Evolutionary conservation across 441 rosid species (phyloP).

Genomic region (Metrosideros polymorpha): DNA sequence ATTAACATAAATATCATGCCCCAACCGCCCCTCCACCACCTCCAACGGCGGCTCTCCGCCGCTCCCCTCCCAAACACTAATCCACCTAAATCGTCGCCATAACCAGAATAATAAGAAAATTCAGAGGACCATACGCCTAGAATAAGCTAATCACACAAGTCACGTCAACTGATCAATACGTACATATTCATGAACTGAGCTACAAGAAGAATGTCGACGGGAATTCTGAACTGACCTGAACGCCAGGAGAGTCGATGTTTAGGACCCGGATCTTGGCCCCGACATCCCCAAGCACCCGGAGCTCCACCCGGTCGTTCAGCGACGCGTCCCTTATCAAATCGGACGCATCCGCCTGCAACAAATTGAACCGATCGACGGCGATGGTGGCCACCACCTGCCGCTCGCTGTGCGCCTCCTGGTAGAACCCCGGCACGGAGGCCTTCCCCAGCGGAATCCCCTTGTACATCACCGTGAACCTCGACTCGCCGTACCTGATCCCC

Average conservation of each 20-base stretch:
- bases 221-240: slow-evolving; percentile 49
- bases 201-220: background rate
- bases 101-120: background rate
- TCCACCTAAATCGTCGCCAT: background rate
- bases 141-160: background rate
- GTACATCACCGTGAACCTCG: slow-evolving; percentile 90
- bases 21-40: background rate
- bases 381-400: slow-evolving; percentile 74
- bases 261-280: slow-evolving; percentile 92
- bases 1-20: background rate
- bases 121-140: background rate
- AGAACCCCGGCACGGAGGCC: slow-evolving; percentile 83
- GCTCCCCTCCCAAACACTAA: background rate
- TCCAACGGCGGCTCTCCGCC: background rate
- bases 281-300: slow-evolving; percentile 70
- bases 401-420: slow-evolving; percentile 74
- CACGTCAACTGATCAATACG: background rate
- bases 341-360: slow-evolving; percentile 80
- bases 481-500: slow-evolving; percentile 89
- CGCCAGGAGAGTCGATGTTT: slow-evolving; percentile 84
- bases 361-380: slow-evolving; percentile 68
- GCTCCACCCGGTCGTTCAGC: slow-evolving; percentile 76
- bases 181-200: background rate
- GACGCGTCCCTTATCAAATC: slow-evolving; percentile 77
- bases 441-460: slow-evolving; percentile 78